Evolutionary conservation across 2,329 filamentous ascomycete genomes (phyloP), one percentile per base, ranked within the genome.

Genomic region (Fusarium nanum): DNA sequence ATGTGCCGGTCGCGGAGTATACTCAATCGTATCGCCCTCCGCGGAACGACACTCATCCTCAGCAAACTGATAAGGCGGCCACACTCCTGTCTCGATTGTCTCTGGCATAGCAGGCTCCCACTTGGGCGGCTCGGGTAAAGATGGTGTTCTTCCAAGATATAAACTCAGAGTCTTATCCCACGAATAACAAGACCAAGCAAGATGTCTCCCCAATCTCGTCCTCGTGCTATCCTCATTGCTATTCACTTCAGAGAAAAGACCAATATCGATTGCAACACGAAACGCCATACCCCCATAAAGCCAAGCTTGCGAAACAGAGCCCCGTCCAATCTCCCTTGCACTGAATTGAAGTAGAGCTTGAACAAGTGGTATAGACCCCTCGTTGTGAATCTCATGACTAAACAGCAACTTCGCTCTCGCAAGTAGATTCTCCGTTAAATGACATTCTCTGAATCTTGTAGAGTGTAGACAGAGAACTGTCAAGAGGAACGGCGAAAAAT

Each of bases 81-180:
- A 59, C 6, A 59, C 2, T 10, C 30, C 27, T 0, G 14, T 18
- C 5, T 59, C 56, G 7, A 14, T 27, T 1, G 23, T 13, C 0
- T 34, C 56, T 2, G 49, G 49, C 0, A 56, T 3, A 2, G 40
- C 28, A 14, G 40, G 49, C 0, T 28, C 22, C 28, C 56, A 44
- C 20, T 45, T 59, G 0, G 56, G 56, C 2, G 56, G 56, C 4
- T 59, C 49, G 1, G 49, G 49, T 2, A 59, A 28, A 7, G 56
- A 59, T 0, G 49, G 56, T 0, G 56, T 45, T 28, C 56, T 12
- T 1, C 56, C 56, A 5, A 59, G 56, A 2, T 59, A 59, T 1
- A 59, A 7, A 22, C 56, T 59, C 22, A 59, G 6, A 1, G 56
- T 59, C 9, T 56, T 59, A 1, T 59, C 56, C 56, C 56, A 59